Percentiles rank a stretch among this genome's conserved stretches.
Conservation (phyloP, 1,139 yeast genomes). For the Blastobotrys petasosporus region DNA sequence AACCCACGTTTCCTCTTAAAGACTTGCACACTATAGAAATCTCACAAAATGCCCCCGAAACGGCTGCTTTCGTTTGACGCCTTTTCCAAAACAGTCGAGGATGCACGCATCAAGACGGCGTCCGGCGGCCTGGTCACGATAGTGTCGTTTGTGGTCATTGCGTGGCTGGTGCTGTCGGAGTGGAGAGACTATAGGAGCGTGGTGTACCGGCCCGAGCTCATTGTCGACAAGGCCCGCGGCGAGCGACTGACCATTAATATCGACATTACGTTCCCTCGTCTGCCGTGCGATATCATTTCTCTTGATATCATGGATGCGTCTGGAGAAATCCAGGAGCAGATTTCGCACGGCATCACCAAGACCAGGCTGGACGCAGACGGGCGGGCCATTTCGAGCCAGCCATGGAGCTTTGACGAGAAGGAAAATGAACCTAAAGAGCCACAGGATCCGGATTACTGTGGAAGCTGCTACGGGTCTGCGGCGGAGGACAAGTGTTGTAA, state of each 20-base stretch:
- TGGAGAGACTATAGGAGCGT: slow-evolving; percentile 66
- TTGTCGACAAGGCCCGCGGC: slow-evolving; percentile 80
- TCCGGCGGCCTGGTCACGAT: slow-evolving; percentile 87
- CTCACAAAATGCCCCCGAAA: slow-evolving; percentile 1
- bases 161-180: slow-evolving; percentile 64
- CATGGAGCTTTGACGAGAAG: slow-evolving; percentile 30
- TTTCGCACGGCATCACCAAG: slow-evolving; percentile 67
- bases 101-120: slow-evolving; percentile 79
- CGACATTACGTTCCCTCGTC: slow-evolving; percentile 72
- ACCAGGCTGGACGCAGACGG: slow-evolving; percentile 53
- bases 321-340: slow-evolving; percentile 76
- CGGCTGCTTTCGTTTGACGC: slow-evolving; percentile 69
- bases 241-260: slow-evolving; percentile 69
- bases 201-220: slow-evolving; percentile 70
- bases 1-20: too few relatives aligned
- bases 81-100: slow-evolving; percentile 90
- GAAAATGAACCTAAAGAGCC: slow-evolving; percentile 25
- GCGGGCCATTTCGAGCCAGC: slow-evolving; percentile 34
- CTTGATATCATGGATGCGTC: slow-evolving; percentile 75
- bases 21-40: too few relatives aligned
- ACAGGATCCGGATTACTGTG: slow-evolving; percentile 55
- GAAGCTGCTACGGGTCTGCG: slow-evolving; percentile 81
- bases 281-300: slow-evolving; percentile 68
- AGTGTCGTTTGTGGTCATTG: slow-evolving; percentile 55
- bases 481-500: slow-evolving; percentile 72